A percentile compares a stretch with the other conserved stretches of the same genome.
phyloP scores from a whole-genome alignment of 805 yeast genomes.

The Candida berthetii region DNA sequence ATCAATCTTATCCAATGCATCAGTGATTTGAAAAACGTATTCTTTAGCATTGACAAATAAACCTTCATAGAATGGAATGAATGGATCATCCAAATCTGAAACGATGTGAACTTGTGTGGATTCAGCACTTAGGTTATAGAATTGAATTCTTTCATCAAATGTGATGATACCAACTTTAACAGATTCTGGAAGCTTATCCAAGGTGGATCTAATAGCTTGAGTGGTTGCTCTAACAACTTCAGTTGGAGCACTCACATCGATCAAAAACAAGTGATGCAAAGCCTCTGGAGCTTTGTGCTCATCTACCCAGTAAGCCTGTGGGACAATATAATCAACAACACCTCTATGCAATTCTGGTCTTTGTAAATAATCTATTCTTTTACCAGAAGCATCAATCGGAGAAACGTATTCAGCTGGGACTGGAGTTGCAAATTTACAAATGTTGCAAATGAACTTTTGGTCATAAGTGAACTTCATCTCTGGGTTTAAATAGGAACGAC shows the following conservation, averaged over 20 bases:
- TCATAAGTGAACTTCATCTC: conserved; percentile 60
- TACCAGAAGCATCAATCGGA: conserved; percentile 53
- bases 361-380: conserved; percentile 53
- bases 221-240: conserved; percentile 59
- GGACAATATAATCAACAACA: conserved; percentile 80
- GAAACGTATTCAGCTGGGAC: conserved; percentile 64
- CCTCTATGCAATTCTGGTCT: conserved; percentile 80
- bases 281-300: conserved; percentile 35
- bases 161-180: conserved; percentile 63
- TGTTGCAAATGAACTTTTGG: conserved; percentile 70
- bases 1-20: conserved; percentile 59
- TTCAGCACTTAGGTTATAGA: conserved; percentile 58
- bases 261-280: conserved; percentile 63
- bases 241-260: conserved; percentile 63
- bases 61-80: conserved; percentile 75
- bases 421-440: conserved; percentile 72
- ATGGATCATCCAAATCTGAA: conserved; percentile 70
- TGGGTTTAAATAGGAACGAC: conserved; percentile 88
- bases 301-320: conserved; percentile 57
- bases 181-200: conserved; percentile 9
- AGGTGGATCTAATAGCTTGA: conserved; percentile 63
- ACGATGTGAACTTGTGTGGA: conserved; percentile 55
- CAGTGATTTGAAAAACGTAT: conserved; percentile 56
- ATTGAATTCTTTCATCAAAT: conserved; percentile 66
- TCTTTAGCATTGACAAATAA: conserved; percentile 76